Base-by-base conservation (phyloP, 352 stramenopile genomes). In the Pythium oligandrum region DNA sequence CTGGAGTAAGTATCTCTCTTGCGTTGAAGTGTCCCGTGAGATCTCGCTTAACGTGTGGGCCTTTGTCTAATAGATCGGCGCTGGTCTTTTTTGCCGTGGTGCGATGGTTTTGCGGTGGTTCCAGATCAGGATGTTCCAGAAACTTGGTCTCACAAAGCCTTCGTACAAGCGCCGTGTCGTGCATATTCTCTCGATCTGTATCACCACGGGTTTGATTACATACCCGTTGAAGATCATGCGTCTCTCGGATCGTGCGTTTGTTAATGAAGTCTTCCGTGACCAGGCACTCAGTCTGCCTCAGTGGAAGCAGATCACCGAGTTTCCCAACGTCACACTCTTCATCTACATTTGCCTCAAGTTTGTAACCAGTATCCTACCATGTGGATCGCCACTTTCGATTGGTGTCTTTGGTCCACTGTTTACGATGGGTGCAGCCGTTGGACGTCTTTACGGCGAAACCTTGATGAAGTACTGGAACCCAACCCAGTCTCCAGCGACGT, bases 401-500 rank as follows among this genome's bases (percentile, higher is more conserved):
- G 85, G 85, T 6, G 78, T 91, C 10, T 93, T 95, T 34, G 83
- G 80, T 7, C 83, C 85, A 30, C 59, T 91, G 7, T 93, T 95
- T 52, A 89, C 82, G 4, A 88, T 92, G 39, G 85, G 85, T 26
- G 85, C 85, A 1, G 83, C 78, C 9, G 58, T 93, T 3, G 85
- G 85, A 1, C 61, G 83, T 4, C 63, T 88, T 0, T 91, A 90
- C 26, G 85, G 85, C 9, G 85, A 95, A 61, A 83, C 78, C 4
- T 56, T 95, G 2, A 77, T 87, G 63, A 81, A 82, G 55, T 73
- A 87, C 48, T 90, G 80, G 73, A 88, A 77, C 46, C 73, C 79
- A n/a, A 76, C 74, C 8, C 78, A 91, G 52, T 88, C 78, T 0
- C 77, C 81, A 11, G 80, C 80, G 0, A 88, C 83, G 5, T 98